phyloP scores from a whole-genome alignment of 306 rosid species.

The Begonia masoniana region DNA sequence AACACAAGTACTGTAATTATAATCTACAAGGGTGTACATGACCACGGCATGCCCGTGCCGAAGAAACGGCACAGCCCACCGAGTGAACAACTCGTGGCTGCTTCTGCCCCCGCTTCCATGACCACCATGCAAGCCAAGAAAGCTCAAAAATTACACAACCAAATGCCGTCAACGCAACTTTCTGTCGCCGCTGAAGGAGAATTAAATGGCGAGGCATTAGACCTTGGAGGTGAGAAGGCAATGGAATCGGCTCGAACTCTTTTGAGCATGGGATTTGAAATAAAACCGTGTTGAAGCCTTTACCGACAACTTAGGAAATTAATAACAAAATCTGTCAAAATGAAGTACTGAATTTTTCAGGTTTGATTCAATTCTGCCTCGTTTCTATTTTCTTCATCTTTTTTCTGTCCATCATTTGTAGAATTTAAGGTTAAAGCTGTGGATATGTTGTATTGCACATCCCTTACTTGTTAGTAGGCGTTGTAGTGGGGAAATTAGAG shows the following conservation, averaged over 20 bases:
- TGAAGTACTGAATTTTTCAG: slow-evolving; percentile 4
- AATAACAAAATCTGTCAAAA: no score
- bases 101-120: slow-evolving; percentile 67
- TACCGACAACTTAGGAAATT: background rate
- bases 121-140: slow-evolving; percentile 32
- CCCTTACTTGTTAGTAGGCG: slow-evolving; percentile 18
- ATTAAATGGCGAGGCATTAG: slow-evolving; percentile 80
- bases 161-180: slow-evolving; percentile 45
- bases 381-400: slow-evolving; percentile 5
- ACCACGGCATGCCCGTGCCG: slow-evolving; percentile 91
- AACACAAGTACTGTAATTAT: slow-evolving; percentile 53
- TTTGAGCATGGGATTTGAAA: slow-evolving; percentile 95
- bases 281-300: slow-evolving; percentile 69
- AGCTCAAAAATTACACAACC: slow-evolving; percentile 22
- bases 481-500: background rate
- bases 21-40: slow-evolving; percentile 88
- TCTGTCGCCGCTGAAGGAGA: slow-evolving; percentile 85
- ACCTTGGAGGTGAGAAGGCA: slow-evolving; percentile 94
- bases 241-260: slow-evolving; percentile 95
- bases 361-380: slow-evolving; percentile 10
- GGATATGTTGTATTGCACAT: slow-evolving; percentile 36
- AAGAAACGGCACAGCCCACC: slow-evolving; percentile 84
- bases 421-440: slow-evolving; percentile 36
- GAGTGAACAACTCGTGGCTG: slow-evolving; percentile 71
- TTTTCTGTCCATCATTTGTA: slow-evolving; percentile 3